Evolutionary conservation across 495 filamentous ascomycete genomes (phyloP).

Genomic region (Neurospora sp.): DNA sequence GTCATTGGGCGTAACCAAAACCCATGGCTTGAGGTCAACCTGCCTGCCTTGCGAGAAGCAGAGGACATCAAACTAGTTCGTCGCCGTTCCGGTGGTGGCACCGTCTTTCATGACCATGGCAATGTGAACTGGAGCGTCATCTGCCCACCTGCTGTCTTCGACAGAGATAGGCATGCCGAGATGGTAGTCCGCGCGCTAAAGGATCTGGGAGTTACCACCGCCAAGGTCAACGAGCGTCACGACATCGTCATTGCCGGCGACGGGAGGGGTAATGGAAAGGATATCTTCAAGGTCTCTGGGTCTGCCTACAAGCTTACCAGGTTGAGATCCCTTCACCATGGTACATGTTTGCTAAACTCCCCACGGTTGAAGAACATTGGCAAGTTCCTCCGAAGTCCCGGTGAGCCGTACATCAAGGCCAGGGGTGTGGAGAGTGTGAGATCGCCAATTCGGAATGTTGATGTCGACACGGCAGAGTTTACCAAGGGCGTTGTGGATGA

Average conservation of each 20-base stretch:
- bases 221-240: constrained; percentile 76
- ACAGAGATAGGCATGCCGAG: constrained; percentile 75
- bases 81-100: constrained; percentile 76
- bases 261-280: background rate
- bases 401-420: constrained; percentile 61
- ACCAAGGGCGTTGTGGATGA: constrained; percentile 36
- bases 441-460: constrained; percentile 72
- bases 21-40: constrained; percentile 85
- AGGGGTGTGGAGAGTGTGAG: constrained; percentile 89
- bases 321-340: constrained; percentile 74
- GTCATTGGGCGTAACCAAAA: constrained; percentile 96
- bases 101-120: constrained; percentile 84
- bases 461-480: constrained; percentile 39
- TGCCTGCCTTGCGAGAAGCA: constrained; percentile 38
- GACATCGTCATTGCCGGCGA: constrained; percentile 70
- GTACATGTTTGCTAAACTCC: constrained; percentile 70
- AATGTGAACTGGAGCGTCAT: constrained; percentile 94
- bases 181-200: constrained; percentile 78
- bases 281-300: constrained; percentile 72
- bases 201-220: constrained; percentile 32
- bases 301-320: constrained; percentile 87
- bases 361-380: constrained; percentile 57
- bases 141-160: constrained; percentile 61
- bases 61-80: constrained; percentile 48
- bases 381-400: constrained; percentile 59